phyloP scores from a whole-genome alignment of 257 asterid genomes.

The Pogostemon cablin region DNA sequence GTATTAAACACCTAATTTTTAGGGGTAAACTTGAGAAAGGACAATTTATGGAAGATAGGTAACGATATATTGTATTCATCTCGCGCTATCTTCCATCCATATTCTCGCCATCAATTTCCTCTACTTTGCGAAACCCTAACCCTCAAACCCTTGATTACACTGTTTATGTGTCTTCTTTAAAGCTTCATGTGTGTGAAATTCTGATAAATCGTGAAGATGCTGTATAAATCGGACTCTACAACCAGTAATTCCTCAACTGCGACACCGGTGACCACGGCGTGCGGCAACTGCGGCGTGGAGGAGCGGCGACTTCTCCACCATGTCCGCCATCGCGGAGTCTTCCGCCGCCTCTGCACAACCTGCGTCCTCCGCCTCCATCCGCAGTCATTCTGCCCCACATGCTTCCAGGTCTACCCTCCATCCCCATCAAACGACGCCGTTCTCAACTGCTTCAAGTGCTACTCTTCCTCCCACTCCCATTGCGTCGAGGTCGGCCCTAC shows the following conservation, averaged over 20 bases:
- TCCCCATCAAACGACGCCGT: constrained; percentile 49
- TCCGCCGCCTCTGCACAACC: constrained; percentile 83
- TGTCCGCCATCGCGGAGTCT: constrained; percentile 71
- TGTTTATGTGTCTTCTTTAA: no score
- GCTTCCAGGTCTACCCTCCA: constrained; percentile 76
- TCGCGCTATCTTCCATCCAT: neutral
- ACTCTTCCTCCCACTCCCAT: constrained; percentile 64
- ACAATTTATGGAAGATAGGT: neutral
- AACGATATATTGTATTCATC: neutral
- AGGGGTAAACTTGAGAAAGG: neutral
- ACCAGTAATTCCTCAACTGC: constrained; percentile 26
- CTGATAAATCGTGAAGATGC: constrained; percentile 21
- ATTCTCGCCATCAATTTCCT: constrained; percentile 2
- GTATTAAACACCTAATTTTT: no score
- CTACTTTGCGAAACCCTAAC: constrained; percentile 23
- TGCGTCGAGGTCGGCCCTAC: constrained; percentile 49
- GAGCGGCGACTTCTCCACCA: constrained; percentile 80
- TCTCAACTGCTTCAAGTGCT: constrained; percentile 64
- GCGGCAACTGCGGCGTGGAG: constrained; percentile 68
- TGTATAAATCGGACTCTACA: constrained; percentile 44
- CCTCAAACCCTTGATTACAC: constrained; percentile 1
- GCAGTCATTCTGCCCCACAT: constrained; percentile 83
- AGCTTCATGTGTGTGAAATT: neutral
- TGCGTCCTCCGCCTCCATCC: constrained; percentile 90
- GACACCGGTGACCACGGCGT: constrained; percentile 32